Base-by-base conservation (phyloP, 768 basidiomycete genomes). In the Boletus reticuloceps region DNA sequence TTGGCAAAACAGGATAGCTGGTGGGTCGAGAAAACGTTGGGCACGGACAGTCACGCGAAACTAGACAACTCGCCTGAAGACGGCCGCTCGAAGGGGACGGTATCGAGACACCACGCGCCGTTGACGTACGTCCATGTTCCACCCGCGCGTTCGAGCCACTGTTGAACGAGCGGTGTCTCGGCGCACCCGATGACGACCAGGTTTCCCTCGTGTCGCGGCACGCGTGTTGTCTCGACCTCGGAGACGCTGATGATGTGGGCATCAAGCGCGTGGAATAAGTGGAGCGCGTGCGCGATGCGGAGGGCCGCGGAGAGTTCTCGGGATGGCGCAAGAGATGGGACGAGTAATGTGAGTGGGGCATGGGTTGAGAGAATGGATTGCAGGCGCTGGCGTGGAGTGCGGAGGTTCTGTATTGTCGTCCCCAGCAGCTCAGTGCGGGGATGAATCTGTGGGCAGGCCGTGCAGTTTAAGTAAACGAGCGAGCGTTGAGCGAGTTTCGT, bases 261-360 rank as follows among this genome's bases (percentile, higher is more conserved):
- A 57, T 93, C 91, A 20, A 94, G 67, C 54, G 81, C 78, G 64
- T 91, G 87, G 69, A 87, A 91, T 0, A 82, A 63, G 32, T 82
- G 71, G 17, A 94, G 72, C 56, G 83, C 80, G 64, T 91, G 83
- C 3, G 86, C 83, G 22, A 94, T 71, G 13, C 92, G 78, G 12
- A 79, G 66, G 3, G 89, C 91, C 4, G 84, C 69, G 0, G 81
- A 82, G 10, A 81, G 63, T 31, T 79, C 77, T n/a, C 66, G 63
- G 9, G 60, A 65, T 2, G 65, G 63, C 6, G 55, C 22, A 16
- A 58, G 62, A 11, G 77, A 68, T 10, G 81, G 77, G 20, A 86
- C 69, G 47, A 94, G 76, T 36, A 94, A 71, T 3, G 72, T 72
- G 43, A 94, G 64, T 0, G 85, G 79, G 1, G 73, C 80, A 1